Base-by-base conservation (phyloP, 495 filamentous ascomycete genomes). In the Lophiotrema nucula region DNA sequence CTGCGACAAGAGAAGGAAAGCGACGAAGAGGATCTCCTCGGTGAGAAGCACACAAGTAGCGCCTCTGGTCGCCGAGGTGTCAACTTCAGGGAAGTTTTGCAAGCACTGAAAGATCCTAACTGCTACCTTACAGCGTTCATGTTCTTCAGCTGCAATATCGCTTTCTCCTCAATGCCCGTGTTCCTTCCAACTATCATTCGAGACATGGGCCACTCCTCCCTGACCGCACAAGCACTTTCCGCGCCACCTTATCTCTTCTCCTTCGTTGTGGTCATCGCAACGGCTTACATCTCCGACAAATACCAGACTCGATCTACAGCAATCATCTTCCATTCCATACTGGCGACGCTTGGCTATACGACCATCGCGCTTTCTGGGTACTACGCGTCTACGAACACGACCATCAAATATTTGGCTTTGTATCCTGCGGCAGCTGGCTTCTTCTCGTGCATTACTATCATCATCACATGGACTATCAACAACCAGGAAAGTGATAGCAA, bases 111-210 rank as follows among this genome's bases (percentile, higher is more conserved):
- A 76, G 62, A 63, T 48, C 59, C 62, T 15, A 62, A 67, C 25
- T 67, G 59, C 51, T 67, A 63, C 27, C 25, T 67, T 15, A 67
- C 64, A 12, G 64, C 64, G 79, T 69, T 81, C 19, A 82, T 81
- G 77, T 82, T 81, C 65, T 80, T 81, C 52, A 78, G 73, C 68
- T 83, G 80, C 70, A 83, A 83, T 48, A 81, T 83, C 39, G 80
- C 87, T 51, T 95, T 92, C 71, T 84, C 87, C 24, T 90, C 88
- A 8, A 80, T 96, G 16, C 89, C 90, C 0, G 88, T 93, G 4
- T 96, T 95, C 65, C 76, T 96, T 0, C 90, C 90, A 0, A 86
- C 87, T 13, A 90, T 95, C 65, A 76, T 92, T 16, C 75, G 80
- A 51, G 79, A 85, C 43, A 90, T 92, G 86, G 89, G 88, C n/a